A percentile compares a stretch with the other conserved stretches of the same genome.
These are phyloP conservation scores for Ilex paraguariensis DNA, from an alignment of 305 asterid species.

Conservation along the genomic window DNA sequence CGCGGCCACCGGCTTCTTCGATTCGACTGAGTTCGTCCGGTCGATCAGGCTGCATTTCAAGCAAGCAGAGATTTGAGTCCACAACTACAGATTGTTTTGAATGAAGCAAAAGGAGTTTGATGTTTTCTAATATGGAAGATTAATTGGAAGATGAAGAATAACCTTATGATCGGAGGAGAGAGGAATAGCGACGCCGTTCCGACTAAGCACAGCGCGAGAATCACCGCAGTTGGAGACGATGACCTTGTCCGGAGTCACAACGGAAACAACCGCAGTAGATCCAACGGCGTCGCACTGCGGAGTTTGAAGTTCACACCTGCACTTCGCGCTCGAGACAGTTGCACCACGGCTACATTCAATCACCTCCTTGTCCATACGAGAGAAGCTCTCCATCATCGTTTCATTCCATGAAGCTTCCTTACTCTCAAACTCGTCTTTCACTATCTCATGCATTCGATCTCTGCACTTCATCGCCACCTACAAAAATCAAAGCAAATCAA, in stretches of 20 bases:
- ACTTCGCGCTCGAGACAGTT: constrained; percentile 23
- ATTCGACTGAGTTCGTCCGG: constrained; percentile 79
- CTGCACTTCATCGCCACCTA: constrained; percentile 79
- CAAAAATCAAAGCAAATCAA: not conserved
- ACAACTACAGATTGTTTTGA: no score
- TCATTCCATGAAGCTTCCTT: constrained; percentile 52
- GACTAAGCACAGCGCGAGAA: constrained; percentile 88
- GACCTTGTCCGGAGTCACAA: constrained; percentile 64
- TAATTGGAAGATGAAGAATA: not conserved
- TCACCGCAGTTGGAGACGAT: constrained; percentile 87
- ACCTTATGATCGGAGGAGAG: constrained; percentile 92
- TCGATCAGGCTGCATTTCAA: constrained; percentile 63
- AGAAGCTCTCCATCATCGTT: constrained; percentile 49
- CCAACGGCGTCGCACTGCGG: constrained; percentile 96
- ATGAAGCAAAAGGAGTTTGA: no score
- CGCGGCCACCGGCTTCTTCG: constrained; percentile 87
- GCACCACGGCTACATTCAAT: constrained; percentile 29
- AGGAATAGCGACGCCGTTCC: constrained; percentile 72
- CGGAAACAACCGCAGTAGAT: constrained; percentile 86
- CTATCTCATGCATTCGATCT: constrained; percentile 87
- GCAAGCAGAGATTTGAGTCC: no score
- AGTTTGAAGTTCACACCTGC: constrained; percentile 87
- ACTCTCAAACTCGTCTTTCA: constrained; percentile 42
- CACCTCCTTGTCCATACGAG: constrained; percentile 68
- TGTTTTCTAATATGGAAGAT: no score